These are phyloP conservation scores for Penicillium brasilianum DNA, from an alignment of 2,329 filamentous ascomycete species.

Conservation along the genomic window DNA sequence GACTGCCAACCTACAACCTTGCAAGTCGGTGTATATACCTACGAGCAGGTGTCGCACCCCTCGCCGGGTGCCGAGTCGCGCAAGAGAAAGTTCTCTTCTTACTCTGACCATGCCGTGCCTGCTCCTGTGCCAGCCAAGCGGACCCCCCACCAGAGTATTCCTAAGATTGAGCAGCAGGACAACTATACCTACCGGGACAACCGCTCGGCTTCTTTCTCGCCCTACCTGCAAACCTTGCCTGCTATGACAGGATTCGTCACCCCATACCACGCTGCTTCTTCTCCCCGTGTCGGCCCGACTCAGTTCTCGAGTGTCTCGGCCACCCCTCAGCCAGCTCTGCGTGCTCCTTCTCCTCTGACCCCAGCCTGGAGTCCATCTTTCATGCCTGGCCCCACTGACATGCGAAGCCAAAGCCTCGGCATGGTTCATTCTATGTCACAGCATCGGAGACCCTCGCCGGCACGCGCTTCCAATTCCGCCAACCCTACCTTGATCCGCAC, in stretches of 20 bases:
- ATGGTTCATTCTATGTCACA: constrained; percentile 44
- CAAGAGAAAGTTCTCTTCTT: constrained; percentile 63
- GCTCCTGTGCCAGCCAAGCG: constrained; percentile 55
- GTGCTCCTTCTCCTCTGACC: constrained; percentile 55
- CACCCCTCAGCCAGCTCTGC: constrained; percentile 50
- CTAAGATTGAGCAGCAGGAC: constrained; percentile 57
- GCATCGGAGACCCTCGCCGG: constrained; percentile 53
- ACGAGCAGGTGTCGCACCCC: constrained; percentile 54
- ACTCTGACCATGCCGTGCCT: constrained; percentile 53
- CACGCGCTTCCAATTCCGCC: constrained; percentile 57
- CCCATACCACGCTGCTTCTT: constrained; percentile 43
- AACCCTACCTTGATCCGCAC: constrained; percentile 70
- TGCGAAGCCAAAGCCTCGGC: constrained; percentile 51
- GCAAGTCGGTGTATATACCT: constrained; percentile 67
- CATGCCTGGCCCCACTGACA: constrained; percentile 50
- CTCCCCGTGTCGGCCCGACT: constrained; percentile 48
- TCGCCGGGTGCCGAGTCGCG: constrained; percentile 51
- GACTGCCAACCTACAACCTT: constrained; percentile 57
- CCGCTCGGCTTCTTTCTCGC: constrained; percentile 56
- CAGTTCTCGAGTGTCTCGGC: constrained; percentile 50
- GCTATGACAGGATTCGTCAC: constrained; percentile 47
- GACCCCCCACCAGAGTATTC: constrained; percentile 50
- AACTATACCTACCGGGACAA: constrained; percentile 59
- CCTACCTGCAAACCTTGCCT: constrained; percentile 57
- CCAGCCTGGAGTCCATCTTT: constrained; percentile 57